Conservation (phyloP, 208 protist species). For the Acanthamoeba castellanii region DNA sequence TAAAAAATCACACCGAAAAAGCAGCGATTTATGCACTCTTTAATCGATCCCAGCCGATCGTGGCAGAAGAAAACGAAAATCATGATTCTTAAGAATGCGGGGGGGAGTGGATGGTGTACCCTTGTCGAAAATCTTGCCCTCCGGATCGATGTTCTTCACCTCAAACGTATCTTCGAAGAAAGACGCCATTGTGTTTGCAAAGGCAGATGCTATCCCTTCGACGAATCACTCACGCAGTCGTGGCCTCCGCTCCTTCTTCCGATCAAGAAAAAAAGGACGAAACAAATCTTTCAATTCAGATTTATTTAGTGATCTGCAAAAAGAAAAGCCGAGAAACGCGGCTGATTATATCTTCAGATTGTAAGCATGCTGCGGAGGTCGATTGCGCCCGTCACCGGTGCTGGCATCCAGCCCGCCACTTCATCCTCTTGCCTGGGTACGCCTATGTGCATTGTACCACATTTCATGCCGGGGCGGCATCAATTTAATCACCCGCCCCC, state of each 20-base stretch:
- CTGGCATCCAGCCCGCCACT: background rate
- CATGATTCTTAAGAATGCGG: background rate
- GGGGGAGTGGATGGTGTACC: conserved; percentile 45
- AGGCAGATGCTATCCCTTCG: too few relatives aligned
- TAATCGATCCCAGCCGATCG: too few relatives aligned
- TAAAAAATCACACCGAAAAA: too few relatives aligned
- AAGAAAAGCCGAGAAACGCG: background rate
- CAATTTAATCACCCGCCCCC: background rate
- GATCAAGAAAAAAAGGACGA: too few relatives aligned
- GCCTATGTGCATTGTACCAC: too few relatives aligned
- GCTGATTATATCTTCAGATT: background rate
- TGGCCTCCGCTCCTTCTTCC: too few relatives aligned
- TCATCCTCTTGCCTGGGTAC: background rate
- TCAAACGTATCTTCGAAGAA: conserved; percentile 88
- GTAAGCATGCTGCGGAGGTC: conserved; percentile 9
- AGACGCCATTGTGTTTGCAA: background rate
- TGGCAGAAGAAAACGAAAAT: background rate
- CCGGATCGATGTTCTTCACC: conserved; percentile 87
- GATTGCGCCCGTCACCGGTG: background rate
- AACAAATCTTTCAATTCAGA: background rate
- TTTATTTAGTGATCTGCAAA: background rate
- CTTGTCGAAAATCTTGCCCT: conserved; percentile 90
- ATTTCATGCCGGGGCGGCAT: background rate
- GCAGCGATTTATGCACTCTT: too few relatives aligned
- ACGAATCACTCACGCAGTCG: too few relatives aligned